These are phyloP conservation scores for Breynia disticha DNA, from an alignment of 441 rosid genomes.

Conservation along the genomic window DNA sequence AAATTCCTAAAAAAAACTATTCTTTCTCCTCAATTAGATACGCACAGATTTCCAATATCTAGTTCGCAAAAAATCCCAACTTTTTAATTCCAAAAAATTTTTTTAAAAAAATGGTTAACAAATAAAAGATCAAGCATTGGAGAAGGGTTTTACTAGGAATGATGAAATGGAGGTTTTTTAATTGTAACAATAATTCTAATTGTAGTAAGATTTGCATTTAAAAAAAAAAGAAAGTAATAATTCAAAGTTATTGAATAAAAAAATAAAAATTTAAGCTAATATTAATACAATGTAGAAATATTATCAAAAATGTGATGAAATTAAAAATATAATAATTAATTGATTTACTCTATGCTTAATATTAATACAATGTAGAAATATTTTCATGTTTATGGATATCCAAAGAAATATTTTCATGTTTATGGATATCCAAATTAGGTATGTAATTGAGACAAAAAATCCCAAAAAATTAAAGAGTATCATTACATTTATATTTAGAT, in stretches of 20 bases:
- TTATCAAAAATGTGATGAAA: background rate
- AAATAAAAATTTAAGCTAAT: background rate
- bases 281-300: background rate
- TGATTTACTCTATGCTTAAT: conserved; percentile 11
- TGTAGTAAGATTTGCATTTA: conserved; percentile 6
- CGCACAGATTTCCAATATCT: too few species aligned
- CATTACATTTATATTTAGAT: too few species aligned
- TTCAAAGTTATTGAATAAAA: background rate
- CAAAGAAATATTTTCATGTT: too few species aligned
- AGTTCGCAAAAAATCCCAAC: too few species aligned
- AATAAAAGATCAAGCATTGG: conserved; percentile 30
- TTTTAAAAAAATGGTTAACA: too few species aligned
- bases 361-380: background rate
- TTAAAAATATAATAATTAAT: background rate
- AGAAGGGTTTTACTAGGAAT: conserved; percentile 16
- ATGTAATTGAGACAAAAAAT: too few species aligned
- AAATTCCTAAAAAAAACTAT: conserved; percentile 5
- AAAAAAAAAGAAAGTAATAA: conserved; percentile 1
- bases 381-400: too few species aligned
- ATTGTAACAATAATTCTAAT: conserved; percentile 12
- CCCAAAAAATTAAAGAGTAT: too few species aligned
- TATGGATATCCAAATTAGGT: too few species aligned
- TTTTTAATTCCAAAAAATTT: too few species aligned
- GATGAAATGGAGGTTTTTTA: conserved; percentile 15
- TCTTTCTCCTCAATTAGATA: background rate